Conservation (phyloP, 768 basidiomycete genomes). For the Lentinula sp. region DNA sequence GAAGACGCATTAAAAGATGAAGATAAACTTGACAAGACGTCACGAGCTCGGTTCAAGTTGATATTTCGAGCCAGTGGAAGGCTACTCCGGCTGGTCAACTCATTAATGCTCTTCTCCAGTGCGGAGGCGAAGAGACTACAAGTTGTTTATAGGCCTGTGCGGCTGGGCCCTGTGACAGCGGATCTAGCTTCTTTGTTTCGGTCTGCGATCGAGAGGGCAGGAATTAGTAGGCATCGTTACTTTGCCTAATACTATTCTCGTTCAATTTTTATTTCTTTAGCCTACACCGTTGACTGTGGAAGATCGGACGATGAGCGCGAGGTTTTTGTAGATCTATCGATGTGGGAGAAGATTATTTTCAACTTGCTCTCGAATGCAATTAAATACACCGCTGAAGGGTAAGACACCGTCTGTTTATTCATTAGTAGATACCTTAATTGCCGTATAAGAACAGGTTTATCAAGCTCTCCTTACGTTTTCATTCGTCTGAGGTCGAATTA, state of each 20-base stretch:
- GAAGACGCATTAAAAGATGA: conserved; percentile 5
- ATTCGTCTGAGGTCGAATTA: not conserved
- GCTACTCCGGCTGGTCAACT: conserved; percentile 6
- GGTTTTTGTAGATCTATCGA: conserved; percentile 3
- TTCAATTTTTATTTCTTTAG: not conserved
- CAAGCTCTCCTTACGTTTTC: not conserved
- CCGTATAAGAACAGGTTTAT: not conserved
- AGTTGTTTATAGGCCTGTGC: not conserved
- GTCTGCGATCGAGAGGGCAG: conserved; percentile 6
- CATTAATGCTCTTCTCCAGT: conserved; percentile 6
- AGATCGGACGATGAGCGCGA: conserved; percentile 1
- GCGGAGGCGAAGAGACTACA: conserved; percentile 7
- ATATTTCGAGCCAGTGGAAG: conserved; percentile 4
- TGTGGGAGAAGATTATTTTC: conserved; percentile 10
- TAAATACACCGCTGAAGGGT: conserved; percentile 2
- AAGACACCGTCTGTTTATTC: not conserved
- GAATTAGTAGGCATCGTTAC: not conserved
- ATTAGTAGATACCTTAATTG: no score
- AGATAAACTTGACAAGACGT: not conserved
- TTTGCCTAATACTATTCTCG: not conserved
- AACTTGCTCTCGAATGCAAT: conserved; percentile 5
- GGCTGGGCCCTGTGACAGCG: conserved; percentile 1
- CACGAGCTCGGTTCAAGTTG: conserved; percentile 4
- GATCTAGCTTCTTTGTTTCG: conserved; percentile 8
- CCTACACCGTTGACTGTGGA: conserved; percentile 5